Base-by-base conservation (phyloP, 2,329 filamentous ascomycete species). In the Colletotrichum falcatum region DNA sequence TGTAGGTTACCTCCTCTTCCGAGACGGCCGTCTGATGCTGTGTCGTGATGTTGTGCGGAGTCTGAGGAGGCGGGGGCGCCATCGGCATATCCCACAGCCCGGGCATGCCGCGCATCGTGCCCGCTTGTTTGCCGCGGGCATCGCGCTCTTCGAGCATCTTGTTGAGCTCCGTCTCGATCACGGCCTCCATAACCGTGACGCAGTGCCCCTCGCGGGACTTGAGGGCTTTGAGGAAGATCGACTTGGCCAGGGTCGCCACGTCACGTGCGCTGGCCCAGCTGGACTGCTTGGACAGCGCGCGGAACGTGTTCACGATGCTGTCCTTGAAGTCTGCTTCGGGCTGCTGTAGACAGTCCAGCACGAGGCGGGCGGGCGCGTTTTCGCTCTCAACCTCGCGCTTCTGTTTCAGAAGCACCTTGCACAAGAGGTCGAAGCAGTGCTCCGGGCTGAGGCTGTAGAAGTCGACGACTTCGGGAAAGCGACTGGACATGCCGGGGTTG, bases 241-340 rank as follows among this genome's bases (percentile, higher is more conserved):
- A 74, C 66, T 86, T 88, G 0, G 81, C 83, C 0, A 92, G 53
- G 0, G 84, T 86, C 16, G 87, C 79, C 1, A 93, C 84, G 56
- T 93, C 91, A 5, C 90, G 83, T 0, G 86, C 90, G 71, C 88
- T 92, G 0, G 86, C 91, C 88, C 90, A 92, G 8, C 83, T 83
- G 0, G 83, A 76, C 3, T 87, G 80, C 0, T 65, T 51, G 0
- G 83, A 76, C 0, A 92, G 77, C 0, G 61, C 48, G 0, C 75
- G 60, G 44, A 91, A 86, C 0, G 77, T 74, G 44, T 63, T 8
- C 2, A 74, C 39, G 49, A 82, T 77, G 1, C 76, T 33, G 2
- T 69, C 26, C 14, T 77, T 33, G 61, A 77, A 78, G 1, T 6
- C 12, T 0, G 12, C 1, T 0, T 58, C 49, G 1, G 74, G 72